Percentiles rank a stretch among this genome's conserved stretches.
phyloP scores from a whole-genome alignment of 176 grass and related monocot species.

The Oryza officinalis region DNA sequence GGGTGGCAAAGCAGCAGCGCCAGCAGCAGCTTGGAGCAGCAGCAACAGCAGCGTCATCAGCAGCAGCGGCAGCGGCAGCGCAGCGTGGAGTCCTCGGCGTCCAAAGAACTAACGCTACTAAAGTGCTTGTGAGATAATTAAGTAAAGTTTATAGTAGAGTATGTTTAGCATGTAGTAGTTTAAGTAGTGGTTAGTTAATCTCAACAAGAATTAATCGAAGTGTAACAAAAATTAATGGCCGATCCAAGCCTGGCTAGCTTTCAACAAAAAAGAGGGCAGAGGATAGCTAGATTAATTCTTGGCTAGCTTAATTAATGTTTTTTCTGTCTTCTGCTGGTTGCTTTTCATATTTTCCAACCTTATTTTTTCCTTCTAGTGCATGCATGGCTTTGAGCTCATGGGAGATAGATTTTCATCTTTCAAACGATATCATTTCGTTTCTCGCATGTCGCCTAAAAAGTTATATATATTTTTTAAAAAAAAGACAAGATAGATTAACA shows the following conservation, averaged over 20 bases:
- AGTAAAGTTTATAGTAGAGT: not conserved
- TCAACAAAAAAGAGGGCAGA: not conserved
- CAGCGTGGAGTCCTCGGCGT: slow-evolving; percentile 32
- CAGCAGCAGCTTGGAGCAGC: slow-evolving; percentile 21
- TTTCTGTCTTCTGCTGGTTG: too few species aligned
- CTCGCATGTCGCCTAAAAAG: too few species aligned
- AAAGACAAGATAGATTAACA: too few species aligned
- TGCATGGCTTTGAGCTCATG: too few species aligned
- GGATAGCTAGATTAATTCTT: not conserved
- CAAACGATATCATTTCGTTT: too few species aligned
- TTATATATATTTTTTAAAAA: too few species aligned
- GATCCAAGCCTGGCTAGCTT: not conserved
- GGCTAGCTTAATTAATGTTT: not conserved
- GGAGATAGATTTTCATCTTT: too few species aligned
- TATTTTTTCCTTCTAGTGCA: too few species aligned
- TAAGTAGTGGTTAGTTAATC: not conserved
- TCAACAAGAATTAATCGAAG: not conserved
- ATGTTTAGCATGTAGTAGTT: not conserved
- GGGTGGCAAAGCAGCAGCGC: slow-evolving; percentile 62
- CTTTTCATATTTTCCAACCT: too few species aligned
- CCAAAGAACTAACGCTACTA: slow-evolving; percentile 63
- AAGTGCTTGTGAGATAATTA: slow-evolving; percentile 49
- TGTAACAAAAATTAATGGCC: not conserved
- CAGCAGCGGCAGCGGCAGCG: slow-evolving; percentile 22
- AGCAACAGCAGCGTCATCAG: not conserved